phyloP scores from a whole-genome alignment of 108 stramenopile genomes.

The Schizochytrium sp. region DNA sequence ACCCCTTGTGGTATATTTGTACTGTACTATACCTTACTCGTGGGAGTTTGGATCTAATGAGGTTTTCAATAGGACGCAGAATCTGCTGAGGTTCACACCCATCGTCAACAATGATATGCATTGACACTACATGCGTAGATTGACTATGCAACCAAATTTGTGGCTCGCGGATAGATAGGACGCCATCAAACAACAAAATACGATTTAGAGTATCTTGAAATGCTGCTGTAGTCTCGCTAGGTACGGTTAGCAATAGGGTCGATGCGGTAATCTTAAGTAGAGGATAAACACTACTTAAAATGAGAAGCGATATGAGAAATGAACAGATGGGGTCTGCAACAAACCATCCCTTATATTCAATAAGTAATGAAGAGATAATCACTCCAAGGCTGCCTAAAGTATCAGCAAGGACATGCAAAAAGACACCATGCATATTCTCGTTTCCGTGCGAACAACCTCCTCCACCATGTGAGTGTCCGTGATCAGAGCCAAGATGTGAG shows the following conservation, averaged over 20 bases:
- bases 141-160: slow-evolving; percentile 10
- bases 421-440: slow-evolving; percentile 63
- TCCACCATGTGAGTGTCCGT: slow-evolving; percentile 47
- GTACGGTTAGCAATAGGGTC: slow-evolving; percentile 3
- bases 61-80: slow-evolving; percentile 12
- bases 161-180: slow-evolving; percentile 17
- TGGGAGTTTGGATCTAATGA: background rate
- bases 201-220: background rate
- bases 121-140: background rate
- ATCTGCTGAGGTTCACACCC: slow-evolving; percentile 11
- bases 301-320: slow-evolving; percentile 51
- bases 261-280: slow-evolving; percentile 8
- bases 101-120: slow-evolving; percentile 28
- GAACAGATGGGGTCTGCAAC: slow-evolving; percentile 58
- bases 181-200: background rate
- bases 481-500: slow-evolving; percentile 21
- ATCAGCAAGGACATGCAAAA: slow-evolving; percentile 61
- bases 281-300: slow-evolving; percentile 15
- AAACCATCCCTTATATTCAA: slow-evolving; percentile 46
- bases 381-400: slow-evolving; percentile 62
- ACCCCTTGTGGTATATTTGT: slow-evolving; percentile 7
- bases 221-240: background rate
- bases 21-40: background rate
- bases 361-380: slow-evolving; percentile 56
- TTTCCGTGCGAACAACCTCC: slow-evolving; percentile 55